Evolutionary conservation across 805 yeast genomes (phyloP).

Genomic region (Wickerhamomyces bovis): DNA sequence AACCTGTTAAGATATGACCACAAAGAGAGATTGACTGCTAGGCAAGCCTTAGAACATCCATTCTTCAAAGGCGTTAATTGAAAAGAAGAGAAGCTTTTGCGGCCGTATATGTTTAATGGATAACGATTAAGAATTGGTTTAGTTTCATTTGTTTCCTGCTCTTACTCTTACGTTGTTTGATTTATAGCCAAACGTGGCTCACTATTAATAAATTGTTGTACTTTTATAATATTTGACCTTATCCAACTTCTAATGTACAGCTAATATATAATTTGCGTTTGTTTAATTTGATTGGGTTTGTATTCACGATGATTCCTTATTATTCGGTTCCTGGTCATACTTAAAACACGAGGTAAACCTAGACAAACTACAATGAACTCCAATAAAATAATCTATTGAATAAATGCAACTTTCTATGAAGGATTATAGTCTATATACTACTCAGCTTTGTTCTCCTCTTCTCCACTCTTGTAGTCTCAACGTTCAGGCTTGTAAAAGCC

Average conservation of each 20-base stretch:
- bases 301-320: no score
- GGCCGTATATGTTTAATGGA: no score
- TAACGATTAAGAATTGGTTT: not conserved
- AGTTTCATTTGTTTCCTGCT: not conserved
- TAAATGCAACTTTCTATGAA: not conserved
- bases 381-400: no score
- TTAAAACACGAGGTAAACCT: no score
- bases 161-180: not conserved
- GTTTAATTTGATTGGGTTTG: no score
- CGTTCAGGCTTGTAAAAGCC: conserved; percentile 4
- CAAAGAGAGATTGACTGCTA: conserved; percentile 81
- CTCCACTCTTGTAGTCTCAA: conserved; percentile 12
- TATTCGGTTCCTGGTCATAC: no score
- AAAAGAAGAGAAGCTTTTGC: not conserved
- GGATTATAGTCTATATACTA: conserved; percentile 10
- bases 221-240: not conserved
- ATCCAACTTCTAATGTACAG: not conserved
- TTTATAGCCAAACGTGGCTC: not conserved
- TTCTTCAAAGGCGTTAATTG: conserved; percentile 22
- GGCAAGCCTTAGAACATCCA: conserved; percentile 76
- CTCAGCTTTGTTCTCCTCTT: conserved; percentile 24
- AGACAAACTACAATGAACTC: no score
- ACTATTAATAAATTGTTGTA: no score
- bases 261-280: not conserved
- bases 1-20: conserved; percentile 80